phyloP scores from a whole-genome alignment of 169 alveolate genomes.

The Cryptosporidium viatorum region DNA sequence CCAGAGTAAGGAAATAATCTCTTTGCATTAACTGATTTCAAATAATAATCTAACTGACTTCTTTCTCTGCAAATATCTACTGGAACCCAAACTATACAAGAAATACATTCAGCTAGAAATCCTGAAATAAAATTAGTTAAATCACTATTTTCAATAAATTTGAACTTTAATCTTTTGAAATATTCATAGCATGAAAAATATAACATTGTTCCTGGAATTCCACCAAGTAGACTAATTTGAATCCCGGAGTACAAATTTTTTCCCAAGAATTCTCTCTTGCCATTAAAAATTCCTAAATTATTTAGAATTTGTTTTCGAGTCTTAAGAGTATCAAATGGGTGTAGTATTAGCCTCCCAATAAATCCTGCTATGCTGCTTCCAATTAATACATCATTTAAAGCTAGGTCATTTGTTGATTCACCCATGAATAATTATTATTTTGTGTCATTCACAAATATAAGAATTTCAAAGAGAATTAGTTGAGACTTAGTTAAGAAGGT shows the following conservation, averaged over 20 bases:
- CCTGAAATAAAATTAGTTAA: background rate
- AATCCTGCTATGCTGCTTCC: slow-evolving; percentile 2
- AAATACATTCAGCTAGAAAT: background rate
- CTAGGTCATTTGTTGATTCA: background rate
- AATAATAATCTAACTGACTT: background rate
- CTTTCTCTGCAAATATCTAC: slow-evolving; percentile 5
- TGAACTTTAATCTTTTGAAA: background rate
- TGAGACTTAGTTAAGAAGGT: no score
- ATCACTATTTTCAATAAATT: background rate
- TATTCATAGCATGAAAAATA: slow-evolving; percentile 7
- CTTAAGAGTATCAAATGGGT: background rate
- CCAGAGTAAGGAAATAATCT: background rate
- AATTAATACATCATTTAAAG: background rate
- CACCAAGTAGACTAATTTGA: background rate
- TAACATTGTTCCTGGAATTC: background rate
- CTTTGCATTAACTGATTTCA: background rate
- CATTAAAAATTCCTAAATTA: background rate
- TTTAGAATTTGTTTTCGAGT: background rate
- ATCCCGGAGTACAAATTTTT: background rate
- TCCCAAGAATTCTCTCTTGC: background rate
- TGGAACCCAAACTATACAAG: slow-evolving; percentile 7
- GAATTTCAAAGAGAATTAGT: no score
- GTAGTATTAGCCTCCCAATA: background rate
- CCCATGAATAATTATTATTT: background rate
- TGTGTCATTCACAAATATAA: no score